Evolutionary conservation across 495 filamentous ascomycete species (phyloP).

Genomic region (Darksidea phi): DNA sequence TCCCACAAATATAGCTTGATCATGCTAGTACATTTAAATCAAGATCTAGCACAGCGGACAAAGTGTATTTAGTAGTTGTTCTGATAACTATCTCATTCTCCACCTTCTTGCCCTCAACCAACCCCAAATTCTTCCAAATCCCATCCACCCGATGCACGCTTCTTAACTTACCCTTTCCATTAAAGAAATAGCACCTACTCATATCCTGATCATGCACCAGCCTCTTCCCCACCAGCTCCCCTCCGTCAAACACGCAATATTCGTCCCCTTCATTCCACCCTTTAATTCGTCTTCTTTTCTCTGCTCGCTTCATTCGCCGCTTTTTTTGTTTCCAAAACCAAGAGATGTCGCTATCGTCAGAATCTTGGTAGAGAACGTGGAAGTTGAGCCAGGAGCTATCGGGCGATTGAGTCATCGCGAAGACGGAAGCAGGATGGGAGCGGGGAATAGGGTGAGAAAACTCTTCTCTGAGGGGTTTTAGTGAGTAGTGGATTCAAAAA

Average conservation of each 20-base stretch:
- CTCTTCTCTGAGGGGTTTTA: not conserved
- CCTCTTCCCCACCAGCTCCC: not conserved
- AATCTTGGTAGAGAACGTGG: not conserved
- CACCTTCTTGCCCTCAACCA: not conserved
- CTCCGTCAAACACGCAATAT: slow-evolving; percentile 6
- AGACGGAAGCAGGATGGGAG: not conserved
- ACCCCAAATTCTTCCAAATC: not conserved
- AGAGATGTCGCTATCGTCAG: not conserved
- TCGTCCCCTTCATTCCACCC: not conserved
- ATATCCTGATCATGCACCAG: not conserved
- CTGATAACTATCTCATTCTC: not conserved
- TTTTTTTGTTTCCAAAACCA: not conserved
- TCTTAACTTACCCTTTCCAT: not conserved
- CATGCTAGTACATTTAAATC: too few species aligned
- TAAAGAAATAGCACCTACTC: not conserved
- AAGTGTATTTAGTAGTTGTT: too few species aligned
- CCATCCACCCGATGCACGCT: not conserved
- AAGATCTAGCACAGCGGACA: too few species aligned
- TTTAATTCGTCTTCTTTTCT: not conserved
- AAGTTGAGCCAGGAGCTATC: not conserved
- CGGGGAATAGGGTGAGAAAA: not conserved
- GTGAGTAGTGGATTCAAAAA: not conserved
- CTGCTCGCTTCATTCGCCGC: not conserved
- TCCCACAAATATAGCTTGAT: too few species aligned
- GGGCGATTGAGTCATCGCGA: not conserved